Evolutionary conservation across 306 rosid genomes (phyloP), one percentile per base, ranked within the genome.

Genomic region (Glycyrrhiza uralensis): DNA sequence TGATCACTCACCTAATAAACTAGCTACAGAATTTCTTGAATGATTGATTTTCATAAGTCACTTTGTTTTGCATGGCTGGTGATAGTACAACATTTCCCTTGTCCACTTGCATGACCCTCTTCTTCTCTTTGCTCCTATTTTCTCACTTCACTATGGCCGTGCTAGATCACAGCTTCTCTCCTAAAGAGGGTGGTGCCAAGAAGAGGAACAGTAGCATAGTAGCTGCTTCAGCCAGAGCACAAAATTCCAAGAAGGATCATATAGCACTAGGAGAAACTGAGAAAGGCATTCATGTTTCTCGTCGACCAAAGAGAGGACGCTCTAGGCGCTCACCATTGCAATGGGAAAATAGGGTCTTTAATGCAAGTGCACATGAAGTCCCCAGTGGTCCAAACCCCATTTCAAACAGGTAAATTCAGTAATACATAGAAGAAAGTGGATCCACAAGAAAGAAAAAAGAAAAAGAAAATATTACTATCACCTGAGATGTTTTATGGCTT

Each of bases 341-440:
- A 41, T 28, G 85, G 90, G 69, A 69, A 59, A 76, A 80, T 15
- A 69, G 57, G 75, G 71, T 72, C 71, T 84, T 87, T 83, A 79
- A 69, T 70, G 88, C 84, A 0, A 62, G 83, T 67, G 87, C 32
- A 69, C 93, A 87, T 82, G 91, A 87, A 82, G 93, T 90, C n/a
- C 96, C 96, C 1, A 90, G 96, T 72, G 96, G 96, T 75, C 96
- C 96, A 24, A 90, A 87, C 26, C 96, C 93, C 62, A 88, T 88
- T 79, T 86, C 96, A 62, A 90, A 88, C 78, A 86, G 89, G 89
- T 88, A 78, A 87, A 46, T 57, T 64, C 42, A 28, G 65, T 51
- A n/a, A n/a, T n/a, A n/a, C 15, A 47, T 32, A 35, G 55, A 41
- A 65, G 54, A 67, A 46, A 42, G 60, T 68, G 23, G 69, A 36